These are phyloP conservation scores for Cucurbita ficifolia DNA, from an alignment of 306 rosid species.

Conservation along the genomic window DNA sequence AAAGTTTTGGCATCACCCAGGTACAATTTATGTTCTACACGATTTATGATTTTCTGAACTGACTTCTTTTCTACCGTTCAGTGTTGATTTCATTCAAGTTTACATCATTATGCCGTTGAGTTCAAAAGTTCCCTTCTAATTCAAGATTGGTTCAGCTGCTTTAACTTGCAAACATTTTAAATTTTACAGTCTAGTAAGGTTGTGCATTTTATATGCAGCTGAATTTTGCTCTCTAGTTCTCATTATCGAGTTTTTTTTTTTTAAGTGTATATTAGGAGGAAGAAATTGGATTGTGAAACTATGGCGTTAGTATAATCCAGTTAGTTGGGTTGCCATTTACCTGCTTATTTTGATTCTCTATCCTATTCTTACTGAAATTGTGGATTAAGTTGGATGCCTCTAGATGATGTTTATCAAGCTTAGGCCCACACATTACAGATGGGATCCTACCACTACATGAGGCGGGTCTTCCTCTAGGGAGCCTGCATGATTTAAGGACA, in stretches of 20 bases:
- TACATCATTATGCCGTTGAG: background rate
- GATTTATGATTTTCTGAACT: background rate
- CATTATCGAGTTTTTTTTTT: constrained; percentile 3
- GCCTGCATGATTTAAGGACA: constrained; percentile 14
- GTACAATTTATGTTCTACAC: constrained; percentile 21
- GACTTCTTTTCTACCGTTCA: too few species aligned
- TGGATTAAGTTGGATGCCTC: constrained; percentile 9
- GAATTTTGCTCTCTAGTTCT: background rate
- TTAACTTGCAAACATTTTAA: background rate
- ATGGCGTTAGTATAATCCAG: background rate
- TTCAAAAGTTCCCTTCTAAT: background rate
- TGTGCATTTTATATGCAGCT: background rate
- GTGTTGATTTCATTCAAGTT: background rate
- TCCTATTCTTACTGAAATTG: constrained; percentile 9
- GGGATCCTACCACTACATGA: constrained; percentile 13
- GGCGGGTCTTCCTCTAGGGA: constrained; percentile 21
- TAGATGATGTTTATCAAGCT: constrained; percentile 15
- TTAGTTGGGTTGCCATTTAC: background rate
- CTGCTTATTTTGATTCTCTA: constrained; percentile 7
- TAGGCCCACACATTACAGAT: constrained; percentile 19
- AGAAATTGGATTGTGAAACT: constrained; percentile 2
- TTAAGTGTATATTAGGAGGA: constrained; percentile 15
- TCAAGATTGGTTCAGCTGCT: background rate
- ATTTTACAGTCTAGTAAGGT: background rate
- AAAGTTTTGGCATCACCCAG: constrained; percentile 97